A percentile compares a stretch with the other conserved stretches of the same genome.
phyloP scores from a whole-genome alignment of 768 basidiomycete species.

The Pleurotus djamor region DNA sequence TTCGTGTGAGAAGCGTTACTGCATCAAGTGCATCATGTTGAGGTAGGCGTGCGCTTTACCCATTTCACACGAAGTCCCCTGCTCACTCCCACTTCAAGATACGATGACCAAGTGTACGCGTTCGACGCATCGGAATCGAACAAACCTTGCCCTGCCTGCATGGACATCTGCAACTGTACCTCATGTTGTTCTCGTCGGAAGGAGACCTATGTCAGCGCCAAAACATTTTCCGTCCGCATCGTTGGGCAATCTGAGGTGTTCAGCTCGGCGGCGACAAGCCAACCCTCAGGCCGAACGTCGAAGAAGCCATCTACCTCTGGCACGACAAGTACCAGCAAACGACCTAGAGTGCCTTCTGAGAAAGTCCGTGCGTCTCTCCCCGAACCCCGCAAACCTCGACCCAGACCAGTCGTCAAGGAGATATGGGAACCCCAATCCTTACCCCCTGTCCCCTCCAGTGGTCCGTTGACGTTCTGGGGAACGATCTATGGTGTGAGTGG shows the following conservation, averaged over 20 bases:
- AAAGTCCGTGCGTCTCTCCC: conserved; percentile 4
- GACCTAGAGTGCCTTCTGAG: conserved; percentile 38
- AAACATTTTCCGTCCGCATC: background rate
- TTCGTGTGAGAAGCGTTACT: conserved; percentile 13
- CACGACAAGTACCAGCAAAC: conserved; percentile 29
- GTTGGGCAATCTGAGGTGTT: background rate
- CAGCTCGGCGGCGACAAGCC: background rate
- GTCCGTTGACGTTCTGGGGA: conserved; percentile 24
- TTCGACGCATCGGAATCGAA: conserved; percentile 14
- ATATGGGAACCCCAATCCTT: conserved; percentile 11
- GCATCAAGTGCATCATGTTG: conserved; percentile 13
- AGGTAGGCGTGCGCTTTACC: conserved; percentile 13
- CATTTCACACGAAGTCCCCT: background rate
- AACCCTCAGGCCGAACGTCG: background rate
- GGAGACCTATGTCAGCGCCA: background rate
- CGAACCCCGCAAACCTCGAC: background rate
- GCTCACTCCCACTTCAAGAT: conserved; percentile 15
- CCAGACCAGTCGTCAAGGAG: conserved; percentile 8
- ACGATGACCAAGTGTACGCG: conserved; percentile 15
- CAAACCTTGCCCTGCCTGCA: conserved; percentile 45
- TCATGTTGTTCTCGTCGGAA: conserved; percentile 20
- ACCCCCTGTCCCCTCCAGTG: conserved; percentile 1
- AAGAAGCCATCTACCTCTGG: conserved; percentile 11
- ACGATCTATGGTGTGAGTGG: conserved; percentile 26
- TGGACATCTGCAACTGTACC: conserved; percentile 47